phyloP scores from a whole-genome alignment of 108 stramenopile species.

The Epithemia pelagica region DNA sequence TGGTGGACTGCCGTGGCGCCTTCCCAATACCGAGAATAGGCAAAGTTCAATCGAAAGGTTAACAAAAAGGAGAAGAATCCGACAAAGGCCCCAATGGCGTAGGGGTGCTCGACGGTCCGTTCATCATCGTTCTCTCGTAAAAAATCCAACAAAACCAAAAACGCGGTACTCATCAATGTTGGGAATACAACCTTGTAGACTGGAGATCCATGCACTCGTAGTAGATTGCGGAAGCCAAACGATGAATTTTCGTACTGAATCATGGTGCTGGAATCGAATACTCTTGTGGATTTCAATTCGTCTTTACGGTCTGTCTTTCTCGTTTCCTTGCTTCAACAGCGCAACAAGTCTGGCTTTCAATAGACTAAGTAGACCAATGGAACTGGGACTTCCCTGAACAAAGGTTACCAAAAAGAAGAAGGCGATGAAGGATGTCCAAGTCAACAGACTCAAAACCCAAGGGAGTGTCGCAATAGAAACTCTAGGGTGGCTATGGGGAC shows the following conservation, averaged over 20 bases:
- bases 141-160: slow-evolving; percentile 16
- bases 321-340: too few species aligned
- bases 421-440: too few species aligned
- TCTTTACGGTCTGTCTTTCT: too few species aligned
- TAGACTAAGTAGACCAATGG: too few species aligned
- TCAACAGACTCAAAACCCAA: too few species aligned
- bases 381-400: too few species aligned
- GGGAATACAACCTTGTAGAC: slow-evolving; percentile 35
- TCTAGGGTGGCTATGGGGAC: too few species aligned
- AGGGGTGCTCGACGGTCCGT: slow-evolving; percentile 23
- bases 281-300: too few species aligned
- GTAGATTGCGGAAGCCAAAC: slow-evolving; percentile 27
- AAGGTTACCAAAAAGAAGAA: too few species aligned
- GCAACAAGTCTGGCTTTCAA: too few species aligned
- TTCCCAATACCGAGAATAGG: slow-evolving; percentile 54
- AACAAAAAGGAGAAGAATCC: slow-evolving; percentile 39
- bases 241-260: slow-evolving; percentile 21
- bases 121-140: neutral
- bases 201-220: slow-evolving; percentile 40
- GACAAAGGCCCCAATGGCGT: slow-evolving; percentile 31
- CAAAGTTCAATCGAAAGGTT: slow-evolving; percentile 45
- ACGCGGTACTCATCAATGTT: slow-evolving; percentile 19
- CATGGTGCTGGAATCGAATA: too few species aligned
- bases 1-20: slow-evolving; percentile 53
- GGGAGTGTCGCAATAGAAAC: too few species aligned